Percentiles rank a stretch among this genome's conserved stretches.
phyloP scores from a whole-genome alignment of 2,329 filamentous ascomycete genomes.

The Orbilia brochopaga region DNA sequence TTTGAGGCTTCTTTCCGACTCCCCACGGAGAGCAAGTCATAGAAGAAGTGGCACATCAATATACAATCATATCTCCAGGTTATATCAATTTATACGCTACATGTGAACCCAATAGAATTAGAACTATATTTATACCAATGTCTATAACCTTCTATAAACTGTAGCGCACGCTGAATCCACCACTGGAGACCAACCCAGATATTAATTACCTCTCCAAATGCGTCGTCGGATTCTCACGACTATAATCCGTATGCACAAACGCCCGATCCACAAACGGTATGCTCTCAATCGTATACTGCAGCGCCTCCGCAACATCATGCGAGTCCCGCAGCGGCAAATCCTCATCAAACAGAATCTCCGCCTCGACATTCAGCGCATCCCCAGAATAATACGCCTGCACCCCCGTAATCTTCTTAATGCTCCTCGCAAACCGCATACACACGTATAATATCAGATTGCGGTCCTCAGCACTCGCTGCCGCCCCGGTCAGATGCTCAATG shows the following conservation, averaged over 20 bases:
- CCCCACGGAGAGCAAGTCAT: conserved; percentile 34
- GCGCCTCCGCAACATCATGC: conserved; percentile 77
- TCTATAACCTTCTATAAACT: not conserved
- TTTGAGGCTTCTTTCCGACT: conserved; percentile 46
- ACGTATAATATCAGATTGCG: conserved; percentile 86
- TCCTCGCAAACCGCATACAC: conserved; percentile 90
- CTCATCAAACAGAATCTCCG: conserved; percentile 82
- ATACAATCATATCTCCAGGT: not conserved
- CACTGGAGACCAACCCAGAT: not conserved
- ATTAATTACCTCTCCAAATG: conserved; percentile 51
- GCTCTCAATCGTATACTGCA: conserved; percentile 84
- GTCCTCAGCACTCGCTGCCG: conserved; percentile 78
- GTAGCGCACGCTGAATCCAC: not conserved
- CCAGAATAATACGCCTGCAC: conserved; percentile 81
- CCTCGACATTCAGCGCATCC: conserved; percentile 81
- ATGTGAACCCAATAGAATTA: not conserved
- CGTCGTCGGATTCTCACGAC: conserved; percentile 52
- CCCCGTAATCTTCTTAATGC: conserved; percentile 84
- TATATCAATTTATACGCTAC: not conserved
- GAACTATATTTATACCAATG: not conserved
- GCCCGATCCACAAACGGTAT: conserved; percentile 78
- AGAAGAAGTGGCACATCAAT: conserved; percentile 47
- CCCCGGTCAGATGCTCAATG: conserved; percentile 79
- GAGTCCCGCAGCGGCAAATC: conserved; percentile 76
- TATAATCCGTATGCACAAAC: conserved; percentile 59